phyloP scores from a whole-genome alignment of 176 grass and related monocot species.

The Aegilops longissima region DNA sequence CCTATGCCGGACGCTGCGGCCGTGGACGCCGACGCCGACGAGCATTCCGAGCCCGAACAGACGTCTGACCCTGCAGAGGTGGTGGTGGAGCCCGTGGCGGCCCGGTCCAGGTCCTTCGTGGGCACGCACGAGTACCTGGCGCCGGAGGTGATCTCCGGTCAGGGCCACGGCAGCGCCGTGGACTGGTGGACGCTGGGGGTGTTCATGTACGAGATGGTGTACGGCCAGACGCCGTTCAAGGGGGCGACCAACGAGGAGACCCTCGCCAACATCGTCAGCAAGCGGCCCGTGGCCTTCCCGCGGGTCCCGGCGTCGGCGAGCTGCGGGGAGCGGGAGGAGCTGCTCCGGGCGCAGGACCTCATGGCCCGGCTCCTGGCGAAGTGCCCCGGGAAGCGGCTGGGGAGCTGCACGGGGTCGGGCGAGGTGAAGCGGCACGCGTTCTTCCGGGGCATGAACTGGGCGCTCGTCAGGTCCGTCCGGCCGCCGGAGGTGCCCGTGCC shows the following conservation, averaged over 20 bases:
- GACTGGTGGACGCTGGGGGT: conserved; percentile 95
- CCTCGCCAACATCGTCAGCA: conserved; percentile 70
- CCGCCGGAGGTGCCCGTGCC: conserved; percentile 67
- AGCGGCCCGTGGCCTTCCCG: conserved; percentile 68
- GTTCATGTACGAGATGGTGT: conserved; percentile 94
- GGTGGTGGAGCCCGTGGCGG: conserved; percentile 78
- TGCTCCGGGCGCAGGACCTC: conserved; percentile 57
- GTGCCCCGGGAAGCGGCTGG: conserved; percentile 72
- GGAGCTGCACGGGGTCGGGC: conserved; percentile 55
- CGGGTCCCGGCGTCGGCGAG: neutral
- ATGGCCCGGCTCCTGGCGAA: conserved; percentile 68
- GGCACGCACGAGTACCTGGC: conserved; percentile 71
- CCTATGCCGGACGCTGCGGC: neutral
- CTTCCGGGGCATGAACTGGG: conserved; percentile 89
- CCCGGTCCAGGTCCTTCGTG: conserved; percentile 75
- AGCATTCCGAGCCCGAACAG: neutral
- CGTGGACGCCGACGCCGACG: neutral
- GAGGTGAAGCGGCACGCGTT: conserved; percentile 88
- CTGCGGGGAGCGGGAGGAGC: conserved; percentile 52
- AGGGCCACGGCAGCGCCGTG: conserved; percentile 86
- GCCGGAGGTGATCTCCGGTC: conserved; percentile 82
- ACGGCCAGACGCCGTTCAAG: conserved; percentile 83
- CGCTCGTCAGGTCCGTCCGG: conserved; percentile 78
- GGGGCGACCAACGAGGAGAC: conserved; percentile 84
- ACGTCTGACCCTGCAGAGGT: conserved; percentile 36